These are phyloP conservation scores for Solanum neorickii DNA, from an alignment of 257 asterid species.

Conservation along the genomic window DNA sequence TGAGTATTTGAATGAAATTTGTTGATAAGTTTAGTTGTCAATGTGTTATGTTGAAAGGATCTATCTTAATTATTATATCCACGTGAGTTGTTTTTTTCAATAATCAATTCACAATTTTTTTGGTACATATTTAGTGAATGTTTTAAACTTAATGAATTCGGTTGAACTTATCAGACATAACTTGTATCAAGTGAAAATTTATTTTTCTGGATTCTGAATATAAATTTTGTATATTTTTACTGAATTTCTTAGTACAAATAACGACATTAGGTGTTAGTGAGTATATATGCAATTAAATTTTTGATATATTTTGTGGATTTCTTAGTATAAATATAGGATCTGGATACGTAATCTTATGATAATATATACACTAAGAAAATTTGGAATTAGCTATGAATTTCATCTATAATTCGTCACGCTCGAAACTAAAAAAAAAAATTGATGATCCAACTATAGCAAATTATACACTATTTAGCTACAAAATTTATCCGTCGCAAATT, in stretches of 20 bases:
- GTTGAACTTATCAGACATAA: too few relatives aligned
- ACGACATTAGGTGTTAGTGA: too few relatives aligned
- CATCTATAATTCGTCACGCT: not conserved
- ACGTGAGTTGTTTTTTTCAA: not conserved
- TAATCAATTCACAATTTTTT: too few relatives aligned
- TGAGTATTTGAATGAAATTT: too few relatives aligned
- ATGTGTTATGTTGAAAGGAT: not conserved
- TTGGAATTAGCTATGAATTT: not conserved
- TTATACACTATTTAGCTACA: not conserved
- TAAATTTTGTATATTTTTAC: not conserved
- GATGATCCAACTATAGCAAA: not conserved
- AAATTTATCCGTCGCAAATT: not conserved
- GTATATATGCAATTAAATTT: too few relatives aligned
- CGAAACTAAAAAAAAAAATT: not conserved
- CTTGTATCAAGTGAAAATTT: not conserved
- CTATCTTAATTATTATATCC: too few relatives aligned
- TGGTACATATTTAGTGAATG: not conserved
- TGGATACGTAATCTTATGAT: not conserved
- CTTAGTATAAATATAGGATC: not conserved
- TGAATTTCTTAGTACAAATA: too few relatives aligned
- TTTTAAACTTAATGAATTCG: not conserved
- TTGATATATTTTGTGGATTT: not conserved
- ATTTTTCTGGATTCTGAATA: too few relatives aligned
- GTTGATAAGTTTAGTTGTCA: not conserved
- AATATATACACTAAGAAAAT: not conserved